Base-by-base conservation (phyloP, 129 eudicot genomes). In the Silybum marianum region DNA sequence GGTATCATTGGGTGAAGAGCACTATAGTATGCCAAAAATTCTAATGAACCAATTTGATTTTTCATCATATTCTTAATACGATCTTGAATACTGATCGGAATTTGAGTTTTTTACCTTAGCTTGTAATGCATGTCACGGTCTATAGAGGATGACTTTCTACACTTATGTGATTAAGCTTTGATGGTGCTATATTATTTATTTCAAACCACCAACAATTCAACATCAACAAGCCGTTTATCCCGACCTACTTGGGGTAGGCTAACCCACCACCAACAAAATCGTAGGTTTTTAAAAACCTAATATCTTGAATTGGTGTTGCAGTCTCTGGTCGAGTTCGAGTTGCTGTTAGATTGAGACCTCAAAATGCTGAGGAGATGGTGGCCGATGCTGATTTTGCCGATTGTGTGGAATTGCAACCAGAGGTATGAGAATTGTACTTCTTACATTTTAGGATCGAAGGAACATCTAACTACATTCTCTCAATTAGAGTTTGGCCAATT, bases 341-440 rank as follows among this genome's bases (percentile, higher is more conserved):
- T 73, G 97, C 98, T 91, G 99, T 96, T 40, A 96, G 99, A 93
- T 85, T 96, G 74, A 87, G 99, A 72, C 99, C 99, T 84, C 93
- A 85, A 81, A 96, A 96, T 96, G 87, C 95, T 11, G 99, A 93
- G 82, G 99, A 96, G 83, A 67, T 86, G 88, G 96, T 81, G 84
- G 91, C 98, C 28, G 99, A 96, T 91, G 99, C 99, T 81, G 99
- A 96, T 91, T 96, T 93, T 90, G 98, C 98, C 30, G 99, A 96
- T 80, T 96, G 99, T 72, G 97, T 96, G 78, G 99, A 96, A 84
- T 81, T 96, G 81, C 99, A 96, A 83, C 93, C 99, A 26, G 99
- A 96, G 99, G 99, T 96, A 63, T 69, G 34, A 28, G 24, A 75
- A 42, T 44, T 71, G 10, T 63, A 71, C 81, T 73, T 14, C 23